Percentiles rank a stretch among this genome's conserved stretches.
Evolutionary conservation across 768 basidiomycete genomes (phyloP).

Genomic region (Pisolithus sp.): DNA sequence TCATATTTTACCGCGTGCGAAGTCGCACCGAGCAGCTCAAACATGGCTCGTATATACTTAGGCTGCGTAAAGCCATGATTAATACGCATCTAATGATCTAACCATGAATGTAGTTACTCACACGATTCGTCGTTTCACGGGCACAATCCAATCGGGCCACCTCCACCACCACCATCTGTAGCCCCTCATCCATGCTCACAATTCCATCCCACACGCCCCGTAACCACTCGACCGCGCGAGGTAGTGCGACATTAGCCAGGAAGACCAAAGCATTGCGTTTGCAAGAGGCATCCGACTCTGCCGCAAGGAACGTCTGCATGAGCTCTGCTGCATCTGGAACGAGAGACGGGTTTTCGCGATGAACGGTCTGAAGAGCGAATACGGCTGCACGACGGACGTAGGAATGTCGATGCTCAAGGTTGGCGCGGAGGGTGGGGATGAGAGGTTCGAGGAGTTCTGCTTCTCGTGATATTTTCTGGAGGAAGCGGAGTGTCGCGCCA

Average conservation of each 20-base stretch:
- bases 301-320: conserved; percentile 91
- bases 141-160: conserved; percentile 87
- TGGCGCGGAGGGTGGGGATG: conserved; percentile 86
- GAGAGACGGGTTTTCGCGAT: conserved; percentile 88
- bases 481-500: conserved; percentile 92
- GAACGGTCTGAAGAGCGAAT: conserved; percentile 92
- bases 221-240: conserved; percentile 89
- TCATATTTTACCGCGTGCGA: conserved; percentile 97
- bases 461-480: conserved; percentile 93
- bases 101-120: conserved; percentile 31
- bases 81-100: background rate
- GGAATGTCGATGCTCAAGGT: conserved; percentile 94
- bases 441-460: conserved; percentile 92
- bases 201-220: conserved; percentile 81
- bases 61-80: conserved; percentile 39
- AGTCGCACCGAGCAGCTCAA: conserved; percentile 82
- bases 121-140: conserved; percentile 74
- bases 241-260: conserved; percentile 78
- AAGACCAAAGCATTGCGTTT: conserved; percentile 97
- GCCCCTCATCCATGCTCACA: conserved; percentile 74
- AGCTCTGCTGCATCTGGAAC: conserved; percentile 96
- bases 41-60: conserved; percentile 91
- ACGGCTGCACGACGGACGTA: conserved; percentile 99
- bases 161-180: conserved; percentile 96
- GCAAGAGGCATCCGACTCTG: conserved; percentile 93